These are phyloP conservation scores for Trichoderma atrobrunneum DNA, from an alignment of 2,329 filamentous ascomycete genomes.

Conservation along the genomic window DNA sequence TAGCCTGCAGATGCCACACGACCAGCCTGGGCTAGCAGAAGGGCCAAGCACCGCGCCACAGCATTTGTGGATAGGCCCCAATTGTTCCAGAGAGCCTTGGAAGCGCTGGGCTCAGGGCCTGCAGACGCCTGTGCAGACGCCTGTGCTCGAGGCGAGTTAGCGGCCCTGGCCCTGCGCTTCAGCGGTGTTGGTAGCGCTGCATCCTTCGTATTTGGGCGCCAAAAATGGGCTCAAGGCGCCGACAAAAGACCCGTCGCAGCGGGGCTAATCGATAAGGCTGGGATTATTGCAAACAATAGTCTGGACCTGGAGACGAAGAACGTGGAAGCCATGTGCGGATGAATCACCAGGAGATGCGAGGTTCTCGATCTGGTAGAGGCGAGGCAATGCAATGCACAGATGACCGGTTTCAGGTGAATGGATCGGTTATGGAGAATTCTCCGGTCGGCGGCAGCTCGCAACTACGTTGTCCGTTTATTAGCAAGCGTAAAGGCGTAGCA, in stretches of 20 bases:
- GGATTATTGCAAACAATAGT: neutral
- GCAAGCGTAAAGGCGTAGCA: neutral
- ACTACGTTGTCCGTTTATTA: neutral
- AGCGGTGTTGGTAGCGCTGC: neutral
- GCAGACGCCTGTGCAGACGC: neutral
- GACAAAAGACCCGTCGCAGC: neutral
- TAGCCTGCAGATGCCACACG: constrained; percentile 11
- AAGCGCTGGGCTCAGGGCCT: constrained; percentile 4
- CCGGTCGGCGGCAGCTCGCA: neutral
- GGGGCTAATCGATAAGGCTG: constrained; percentile 17
- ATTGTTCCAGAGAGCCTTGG: neutral
- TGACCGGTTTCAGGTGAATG: neutral
- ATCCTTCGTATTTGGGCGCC: neutral
- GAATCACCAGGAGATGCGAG: neutral
- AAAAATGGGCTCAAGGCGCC: neutral
- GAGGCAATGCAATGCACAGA: neutral
- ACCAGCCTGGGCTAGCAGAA: neutral
- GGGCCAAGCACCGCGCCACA: constrained; percentile 12
- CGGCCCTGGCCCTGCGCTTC: constrained; percentile 5
- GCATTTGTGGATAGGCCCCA: neutral
- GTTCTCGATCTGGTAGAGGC: neutral
- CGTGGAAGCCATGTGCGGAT: constrained; percentile 11
- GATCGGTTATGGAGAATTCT: neutral
- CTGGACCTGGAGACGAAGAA: neutral
- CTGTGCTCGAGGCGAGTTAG: constrained; percentile 3